Conservation (phyloP, 2,329 filamentous ascomycete genomes). For the Scopulariopsis brevicaulis region DNA sequence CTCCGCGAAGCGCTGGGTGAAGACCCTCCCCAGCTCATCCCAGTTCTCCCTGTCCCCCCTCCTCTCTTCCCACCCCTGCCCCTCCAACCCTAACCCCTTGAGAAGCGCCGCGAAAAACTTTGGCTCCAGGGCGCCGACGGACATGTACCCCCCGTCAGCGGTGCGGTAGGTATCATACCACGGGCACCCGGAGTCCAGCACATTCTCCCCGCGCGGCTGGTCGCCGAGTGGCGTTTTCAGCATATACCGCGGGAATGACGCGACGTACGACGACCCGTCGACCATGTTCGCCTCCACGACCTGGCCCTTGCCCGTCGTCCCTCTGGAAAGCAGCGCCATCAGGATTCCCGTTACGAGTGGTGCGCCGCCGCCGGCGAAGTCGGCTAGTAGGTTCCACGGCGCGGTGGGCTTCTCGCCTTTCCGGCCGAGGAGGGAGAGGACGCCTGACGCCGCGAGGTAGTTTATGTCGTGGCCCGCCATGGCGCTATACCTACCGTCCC, state of each 20-base stretch:
- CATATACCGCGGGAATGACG: constrained; percentile 62
- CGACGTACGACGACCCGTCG: constrained; percentile 71
- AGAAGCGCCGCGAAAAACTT: constrained; percentile 68
- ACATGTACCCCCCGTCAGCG: constrained; percentile 65
- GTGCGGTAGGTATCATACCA: constrained; percentile 89
- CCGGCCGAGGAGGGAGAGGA: constrained; percentile 65
- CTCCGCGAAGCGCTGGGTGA: constrained; percentile 52
- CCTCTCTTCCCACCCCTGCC: constrained; percentile 35
- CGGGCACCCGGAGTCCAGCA: constrained; percentile 74
- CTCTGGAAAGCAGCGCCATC: constrained; percentile 61
- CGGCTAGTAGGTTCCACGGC: constrained; percentile 74
- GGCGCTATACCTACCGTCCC: constrained; percentile 70
- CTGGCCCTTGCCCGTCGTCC: constrained; percentile 59
- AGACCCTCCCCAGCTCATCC: constrained; percentile 51
- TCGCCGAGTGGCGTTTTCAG: constrained; percentile 53
- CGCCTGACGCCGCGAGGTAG: constrained; percentile 81
- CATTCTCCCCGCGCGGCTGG: constrained; percentile 58
- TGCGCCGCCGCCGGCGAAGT: constrained; percentile 84
- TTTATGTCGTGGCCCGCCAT: constrained; percentile 98
- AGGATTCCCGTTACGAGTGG: constrained; percentile 74
- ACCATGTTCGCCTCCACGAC: constrained; percentile 97
- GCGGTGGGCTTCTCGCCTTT: constrained; percentile 59
- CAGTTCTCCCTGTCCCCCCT: constrained; percentile 53
- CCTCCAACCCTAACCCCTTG: constrained; percentile 50
- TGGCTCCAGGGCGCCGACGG: constrained; percentile 83